Base-by-base conservation (phyloP, 1,284 basidiomycete genomes). In the Tetrapyrgos nigripes region DNA sequence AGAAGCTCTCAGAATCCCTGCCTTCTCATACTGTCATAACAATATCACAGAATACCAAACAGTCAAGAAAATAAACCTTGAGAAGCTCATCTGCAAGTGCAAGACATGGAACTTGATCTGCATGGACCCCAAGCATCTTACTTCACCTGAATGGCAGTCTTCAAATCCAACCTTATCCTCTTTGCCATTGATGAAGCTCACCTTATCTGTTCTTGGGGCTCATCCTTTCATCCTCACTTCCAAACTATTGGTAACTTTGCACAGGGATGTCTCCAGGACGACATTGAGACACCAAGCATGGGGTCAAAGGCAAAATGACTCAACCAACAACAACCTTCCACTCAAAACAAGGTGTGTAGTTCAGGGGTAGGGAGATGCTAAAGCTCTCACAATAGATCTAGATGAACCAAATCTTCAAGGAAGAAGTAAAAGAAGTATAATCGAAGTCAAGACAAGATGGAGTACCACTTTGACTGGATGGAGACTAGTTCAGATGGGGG, bases 151-250 rank as follows among this genome's bases (percentile, higher is more conserved):
- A n/a, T 62, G 60, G 60, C 27, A 43, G 2, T 46, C 21, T 23
- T 47, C n/a, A 26, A 21, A 28, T n/a, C 29, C 56, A n/a, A n/a
- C n/a, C n/a, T n/a, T n/a, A n/a, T n/a, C n/a, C n/a, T n/a, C n/a
- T n/a, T n/a, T n/a, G n/a, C 35, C 21, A 37, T 47, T 10, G 59
- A 60, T 19, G 55, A 60, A 57, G 49, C 50, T 35, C 59, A 60
- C 24, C 40, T 57, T 14, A 58, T 55, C 27, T 27, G 53, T 23
- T 17, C 43, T 4, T 62, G 60, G 60, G 57, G 60, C 3, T 19
- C n/a, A 1, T 29, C 21, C 35, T 59, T 62, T 44, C 53, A 50
- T 24, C 53, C 53, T 6, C 17, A 11, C 1, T 62, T 62, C 26
- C 33, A 37, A 14, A 33, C 40, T 24, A 57, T 62, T 29, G 58